phyloP scores from a whole-genome alignment of 352 stramenopile species.

The Blastocystis sp. region DNA sequence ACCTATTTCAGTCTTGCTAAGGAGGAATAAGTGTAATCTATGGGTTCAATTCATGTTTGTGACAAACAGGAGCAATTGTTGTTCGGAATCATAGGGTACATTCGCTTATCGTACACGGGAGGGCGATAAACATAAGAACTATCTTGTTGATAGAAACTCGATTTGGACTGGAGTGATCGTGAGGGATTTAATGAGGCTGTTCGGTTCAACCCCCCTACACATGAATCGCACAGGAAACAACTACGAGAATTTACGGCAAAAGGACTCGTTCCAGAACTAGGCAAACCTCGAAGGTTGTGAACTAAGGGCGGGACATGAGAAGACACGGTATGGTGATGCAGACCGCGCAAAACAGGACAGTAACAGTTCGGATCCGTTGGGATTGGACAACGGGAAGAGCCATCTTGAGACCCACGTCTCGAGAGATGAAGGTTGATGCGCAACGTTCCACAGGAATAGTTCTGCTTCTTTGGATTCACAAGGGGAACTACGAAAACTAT shows the following conservation, averaged over 20 bases:
- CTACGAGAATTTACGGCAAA: not conserved
- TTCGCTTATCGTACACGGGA: not conserved
- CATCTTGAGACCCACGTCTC: not conserved
- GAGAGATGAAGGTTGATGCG: not conserved
- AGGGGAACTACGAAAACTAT: not conserved
- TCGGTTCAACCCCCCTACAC: not conserved
- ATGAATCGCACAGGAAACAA: not conserved
- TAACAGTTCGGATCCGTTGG: not conserved
- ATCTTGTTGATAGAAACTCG: not conserved
- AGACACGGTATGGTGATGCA: not conserved
- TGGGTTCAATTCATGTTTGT: not conserved
- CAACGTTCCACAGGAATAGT: not conserved
- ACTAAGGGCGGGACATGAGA: not conserved
- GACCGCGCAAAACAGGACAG: not conserved
- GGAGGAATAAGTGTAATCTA: constrained; percentile 36
- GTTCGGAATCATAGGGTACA: not conserved
- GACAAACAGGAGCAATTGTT: constrained; percentile 5
- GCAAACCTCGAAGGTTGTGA: not conserved
- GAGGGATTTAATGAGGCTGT: not conserved
- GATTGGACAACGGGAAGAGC: not conserved
- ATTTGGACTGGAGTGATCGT: not conserved
- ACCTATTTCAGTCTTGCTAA: constrained; percentile 49
- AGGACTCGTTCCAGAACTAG: not conserved
- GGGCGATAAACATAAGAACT: not conserved
- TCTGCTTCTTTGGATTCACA: not conserved